Evolutionary conservation across 495 filamentous ascomycete genomes (phyloP), one percentile per base, ranked within the genome.

Genomic region (Aspergillus avenaceus): DNA sequence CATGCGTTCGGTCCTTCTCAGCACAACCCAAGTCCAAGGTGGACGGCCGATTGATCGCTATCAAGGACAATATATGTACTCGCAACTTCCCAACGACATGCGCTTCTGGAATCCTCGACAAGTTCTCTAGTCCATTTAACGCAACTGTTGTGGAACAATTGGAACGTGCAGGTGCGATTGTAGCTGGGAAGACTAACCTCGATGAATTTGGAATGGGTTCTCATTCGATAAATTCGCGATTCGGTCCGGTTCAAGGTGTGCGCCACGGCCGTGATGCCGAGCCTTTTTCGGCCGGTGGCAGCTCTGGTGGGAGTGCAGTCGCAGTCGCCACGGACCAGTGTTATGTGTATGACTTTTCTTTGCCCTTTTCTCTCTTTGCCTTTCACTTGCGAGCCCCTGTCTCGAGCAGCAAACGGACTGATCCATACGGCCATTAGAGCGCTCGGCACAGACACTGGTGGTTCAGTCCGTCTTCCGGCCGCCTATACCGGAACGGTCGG

Each of bases 201-300:
- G 93, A 98, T 74, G 93, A 97, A 63, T 98, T 97, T 69, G 93
- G 93, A 18, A 98, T 98, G 93, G 93, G 93, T 29, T 95, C 90
- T 9, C 87, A 97, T 69, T 90, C 89, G 13, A 79, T 76, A 2
- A 69, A 91, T 61, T 95, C 91, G 16, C 63, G 65, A 45, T 86
- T 86, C 61, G 91, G 88, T 4, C 58, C 81, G 18, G 87, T 93
- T 3, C 76, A 73, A 37, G 83, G 64, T 55, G 21, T 53, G 46
- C 60, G 59, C 37, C 50, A 52, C 18, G 49, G 58, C 43, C 22
- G n/a, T 2, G 55, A 59, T 26, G 59, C 53, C 34, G 58, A 64
- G 9, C 52, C 67, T 32, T 63, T 80, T 27, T 95, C 91, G 5
- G 84, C 87, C 2, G 93, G 93, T 34, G 93, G 93, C 22, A 96